Base-by-base conservation (phyloP, 257 asterid species). In the Ligustrum vulgare region DNA sequence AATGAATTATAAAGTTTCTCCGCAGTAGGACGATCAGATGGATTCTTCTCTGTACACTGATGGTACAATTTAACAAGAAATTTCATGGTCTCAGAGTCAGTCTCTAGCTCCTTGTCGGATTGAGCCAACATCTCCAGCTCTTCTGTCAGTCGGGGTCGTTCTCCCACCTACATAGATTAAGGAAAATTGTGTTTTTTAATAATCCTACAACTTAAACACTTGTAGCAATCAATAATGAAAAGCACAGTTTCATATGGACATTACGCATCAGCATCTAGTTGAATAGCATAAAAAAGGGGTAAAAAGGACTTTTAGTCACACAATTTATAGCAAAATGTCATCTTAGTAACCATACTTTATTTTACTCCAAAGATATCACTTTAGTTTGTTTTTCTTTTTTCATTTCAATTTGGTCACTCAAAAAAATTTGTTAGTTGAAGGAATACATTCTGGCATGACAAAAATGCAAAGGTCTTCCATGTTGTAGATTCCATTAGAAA, bases 1-100 rank as follows among this genome's bases (percentile, higher is more conserved):
- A 86, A 78, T 70, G 70, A 8, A 18, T 81, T 62, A 72, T 84
- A 74, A 16, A 86, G 82, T 41, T 72, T 76, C 63, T 74, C 81
- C 22, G 86, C 85, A 23, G 82, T 84, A 70, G 90, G 90, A 13
- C 90, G 88, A 72, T 86, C 82, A 20, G 67, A 20, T 36, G 85
- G 83, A 79, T 81, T 70, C 78, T 83, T 71, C 79, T 77, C 79
- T n/a, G 90, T 86, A 80, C 90, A 86, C 80, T 60, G 67, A 22
- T 0, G 20, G 67, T 25, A 60, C n/a, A 60, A 60, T 60, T 60
- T 60, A 28, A 60, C 67, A 22, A 60, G 67, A 23, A 60, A 60
- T 60, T 60, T 25, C 67, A 60, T 35, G 34, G 35, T 60, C 11
- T 60, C 67, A 60, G 34, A 60, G 34, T 81, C 86, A 23, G 65